Percentiles rank a stretch among this genome's conserved stretches.
These are phyloP conservation scores for Sporothrix sp. DNA, from an alignment of 2,329 filamentous ascomycete species.

Conservation along the genomic window DNA sequence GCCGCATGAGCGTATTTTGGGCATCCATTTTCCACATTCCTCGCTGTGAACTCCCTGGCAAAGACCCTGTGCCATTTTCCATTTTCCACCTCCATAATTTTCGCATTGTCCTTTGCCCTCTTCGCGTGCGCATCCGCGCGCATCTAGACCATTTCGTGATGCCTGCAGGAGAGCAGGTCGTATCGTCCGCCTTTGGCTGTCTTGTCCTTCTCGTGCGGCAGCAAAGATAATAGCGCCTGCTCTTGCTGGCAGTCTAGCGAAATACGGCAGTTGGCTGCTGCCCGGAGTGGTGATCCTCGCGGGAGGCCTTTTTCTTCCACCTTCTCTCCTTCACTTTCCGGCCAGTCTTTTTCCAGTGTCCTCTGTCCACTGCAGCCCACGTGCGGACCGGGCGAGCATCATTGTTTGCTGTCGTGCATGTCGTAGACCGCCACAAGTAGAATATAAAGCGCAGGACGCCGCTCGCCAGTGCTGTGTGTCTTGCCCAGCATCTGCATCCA, in stretches of 20 bases:
- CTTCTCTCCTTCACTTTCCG: too few relatives aligned
- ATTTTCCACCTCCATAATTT: background rate
- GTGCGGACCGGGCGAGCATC: too few relatives aligned
- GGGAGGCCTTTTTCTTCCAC: background rate
- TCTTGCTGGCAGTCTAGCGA: background rate
- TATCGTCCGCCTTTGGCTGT: background rate
- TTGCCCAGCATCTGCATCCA: background rate
- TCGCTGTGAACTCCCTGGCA: background rate
- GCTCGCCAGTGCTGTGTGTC: too few relatives aligned
- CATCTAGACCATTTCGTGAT: background rate
- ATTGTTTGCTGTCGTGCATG: background rate
- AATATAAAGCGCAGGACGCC: background rate
- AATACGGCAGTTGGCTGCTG: background rate
- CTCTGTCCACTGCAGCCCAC: background rate
- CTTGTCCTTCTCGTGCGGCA: too few relatives aligned
- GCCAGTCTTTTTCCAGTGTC: too few relatives aligned
- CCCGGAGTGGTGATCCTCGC: too few relatives aligned
- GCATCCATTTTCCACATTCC: conserved; percentile 5
- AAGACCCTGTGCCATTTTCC: background rate
- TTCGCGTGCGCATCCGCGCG: background rate
- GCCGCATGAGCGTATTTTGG: too few relatives aligned
- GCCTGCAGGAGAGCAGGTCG: background rate
- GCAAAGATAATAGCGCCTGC: background rate
- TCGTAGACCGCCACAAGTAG: background rate
- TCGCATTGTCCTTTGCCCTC: background rate